phyloP scores from a whole-genome alignment of 2,329 filamentous ascomycete genomes.

The Scedosporium dehoogii region DNA sequence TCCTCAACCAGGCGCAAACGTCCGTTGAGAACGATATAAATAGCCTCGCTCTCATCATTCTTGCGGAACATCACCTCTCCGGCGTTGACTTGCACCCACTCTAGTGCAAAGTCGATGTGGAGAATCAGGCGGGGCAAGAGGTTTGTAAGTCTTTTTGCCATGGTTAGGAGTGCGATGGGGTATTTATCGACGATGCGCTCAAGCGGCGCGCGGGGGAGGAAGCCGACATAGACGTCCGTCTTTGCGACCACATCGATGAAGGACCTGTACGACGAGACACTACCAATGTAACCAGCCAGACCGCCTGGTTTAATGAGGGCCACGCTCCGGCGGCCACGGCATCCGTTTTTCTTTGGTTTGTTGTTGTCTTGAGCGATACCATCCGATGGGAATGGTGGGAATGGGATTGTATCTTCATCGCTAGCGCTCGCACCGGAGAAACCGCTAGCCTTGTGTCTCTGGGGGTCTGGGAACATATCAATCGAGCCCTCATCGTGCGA shows the following conservation, averaged over 20 bases:
- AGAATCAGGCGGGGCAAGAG: conserved; percentile 81
- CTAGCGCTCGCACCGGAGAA: background rate
- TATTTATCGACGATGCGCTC: conserved; percentile 90
- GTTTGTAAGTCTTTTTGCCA: conserved; percentile 89
- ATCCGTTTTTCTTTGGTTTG: conserved; percentile 34
- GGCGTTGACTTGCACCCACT: conserved; percentile 95
- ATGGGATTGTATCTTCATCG: background rate
- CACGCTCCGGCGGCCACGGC: conserved; percentile 54
- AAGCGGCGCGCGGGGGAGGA: conserved; percentile 73
- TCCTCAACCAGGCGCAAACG: conserved; percentile 79
- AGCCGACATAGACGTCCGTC: conserved; percentile 96
- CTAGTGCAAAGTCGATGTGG: conserved; percentile 95
- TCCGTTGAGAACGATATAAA: conserved; percentile 95
- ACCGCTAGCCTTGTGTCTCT: background rate
- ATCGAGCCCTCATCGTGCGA: conserved; percentile 25
- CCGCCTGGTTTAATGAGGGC: conserved; percentile 92
- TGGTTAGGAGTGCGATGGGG: conserved; percentile 83
- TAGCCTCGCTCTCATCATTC: conserved; percentile 91
- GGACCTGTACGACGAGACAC: conserved; percentile 87
- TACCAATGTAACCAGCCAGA: conserved; percentile 87
- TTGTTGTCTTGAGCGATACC: conserved; percentile 13
- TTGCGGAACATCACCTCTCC: conserved; percentile 93
- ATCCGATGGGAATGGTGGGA: background rate
- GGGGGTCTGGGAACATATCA: conserved; percentile 5
- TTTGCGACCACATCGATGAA: conserved; percentile 96